A percentile compares a stretch with the other conserved stretches of the same genome.
Evolutionary conservation across 2,329 filamentous ascomycete species (phyloP).

Genomic region (Chrysoporthe cubensis): DNA sequence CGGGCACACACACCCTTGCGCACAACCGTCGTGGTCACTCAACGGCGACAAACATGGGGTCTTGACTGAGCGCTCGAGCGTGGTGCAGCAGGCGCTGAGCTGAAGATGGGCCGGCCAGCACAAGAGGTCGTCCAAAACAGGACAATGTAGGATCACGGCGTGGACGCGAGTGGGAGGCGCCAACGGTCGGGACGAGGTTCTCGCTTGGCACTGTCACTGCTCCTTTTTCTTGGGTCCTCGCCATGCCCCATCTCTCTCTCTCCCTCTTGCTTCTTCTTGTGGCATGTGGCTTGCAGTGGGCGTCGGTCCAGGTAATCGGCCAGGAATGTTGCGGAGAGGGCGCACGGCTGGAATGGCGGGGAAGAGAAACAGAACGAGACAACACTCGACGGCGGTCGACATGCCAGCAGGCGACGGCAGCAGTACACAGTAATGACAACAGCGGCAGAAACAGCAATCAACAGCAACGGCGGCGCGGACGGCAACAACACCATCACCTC

Average conservation of each 20-base stretch:
- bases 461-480: not conserved
- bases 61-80: slow-evolving; percentile 9
- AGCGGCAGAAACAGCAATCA: not conserved
- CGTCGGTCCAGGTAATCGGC: slow-evolving; percentile 10
- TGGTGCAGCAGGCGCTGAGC: slow-evolving; percentile 8
- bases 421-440: slow-evolving; percentile 9
- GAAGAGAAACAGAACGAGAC: slow-evolving; percentile 25
- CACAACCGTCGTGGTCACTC: slow-evolving; percentile 16
- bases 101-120: slow-evolving; percentile 11
- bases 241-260: not conserved
- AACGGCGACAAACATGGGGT: slow-evolving; percentile 17
- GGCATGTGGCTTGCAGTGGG: slow-evolving; percentile 17
- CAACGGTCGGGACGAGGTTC: not conserved
- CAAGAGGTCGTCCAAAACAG: slow-evolving; percentile 14
- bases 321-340: slow-evolving; percentile 19
- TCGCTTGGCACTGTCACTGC: not conserved
- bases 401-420: slow-evolving; percentile 1
- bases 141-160: slow-evolving; percentile 16
- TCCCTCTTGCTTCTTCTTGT: not conserved
- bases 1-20: slow-evolving; percentile 21
- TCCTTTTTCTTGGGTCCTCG: not conserved
- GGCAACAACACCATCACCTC: not conserved
- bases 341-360: slow-evolving; percentile 10
- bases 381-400: slow-evolving; percentile 6
- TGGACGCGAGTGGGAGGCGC: not conserved